phyloP scores from a whole-genome alignment of 257 asterid genomes.

The Euphrasia confusa region DNA sequence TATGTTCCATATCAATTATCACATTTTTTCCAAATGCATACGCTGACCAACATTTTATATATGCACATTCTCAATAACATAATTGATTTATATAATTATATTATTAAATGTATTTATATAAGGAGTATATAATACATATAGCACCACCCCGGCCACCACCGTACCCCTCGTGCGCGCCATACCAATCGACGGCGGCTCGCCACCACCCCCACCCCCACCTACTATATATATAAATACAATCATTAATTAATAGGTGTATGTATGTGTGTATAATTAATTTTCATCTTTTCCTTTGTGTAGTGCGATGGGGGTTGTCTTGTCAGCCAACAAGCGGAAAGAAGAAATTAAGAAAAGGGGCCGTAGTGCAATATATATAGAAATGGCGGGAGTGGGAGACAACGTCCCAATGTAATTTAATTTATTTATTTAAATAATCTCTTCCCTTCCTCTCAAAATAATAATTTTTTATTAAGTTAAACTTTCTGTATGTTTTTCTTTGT shows the following conservation, averaged over 20 bases:
- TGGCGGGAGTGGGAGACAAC: neutral
- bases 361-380: neutral
- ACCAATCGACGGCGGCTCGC: conserved; percentile 51
- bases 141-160: neutral
- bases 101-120: too few species aligned
- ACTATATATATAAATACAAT: conserved; percentile 35
- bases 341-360: neutral
- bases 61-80: too few species aligned
- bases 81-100: too few species aligned
- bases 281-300: conserved; percentile 26
- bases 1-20: too few species aligned
- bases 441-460: too few species aligned
- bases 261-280: neutral
- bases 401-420: neutral
- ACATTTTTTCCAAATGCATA: too few species aligned
- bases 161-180: conserved; percentile 78
- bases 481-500: too few species aligned
- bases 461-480: too few species aligned
- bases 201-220: too few species aligned
- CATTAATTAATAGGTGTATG: conserved; percentile 43
- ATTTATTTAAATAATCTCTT: too few species aligned
- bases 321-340: conserved; percentile 26
- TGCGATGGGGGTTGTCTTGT: conserved; percentile 69
- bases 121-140: too few species aligned
- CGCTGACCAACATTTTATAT: too few species aligned